phyloP scores from a whole-genome alignment of 495 filamentous ascomycete species.

The Penicillium subrubescens region DNA sequence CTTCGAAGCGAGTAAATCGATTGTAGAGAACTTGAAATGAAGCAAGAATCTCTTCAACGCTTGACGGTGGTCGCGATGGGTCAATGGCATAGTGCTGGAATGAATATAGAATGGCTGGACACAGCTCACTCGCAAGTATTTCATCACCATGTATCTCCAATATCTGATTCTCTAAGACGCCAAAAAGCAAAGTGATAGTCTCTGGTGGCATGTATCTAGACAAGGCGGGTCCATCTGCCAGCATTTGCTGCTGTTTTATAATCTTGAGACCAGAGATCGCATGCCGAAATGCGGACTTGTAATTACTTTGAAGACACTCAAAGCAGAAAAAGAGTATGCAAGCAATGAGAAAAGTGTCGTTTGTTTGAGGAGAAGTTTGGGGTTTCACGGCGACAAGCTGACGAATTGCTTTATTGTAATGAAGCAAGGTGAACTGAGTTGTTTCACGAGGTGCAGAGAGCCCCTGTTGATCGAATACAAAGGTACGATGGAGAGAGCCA shows the following conservation, averaged over 20 bases:
- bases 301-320: conserved; percentile 56
- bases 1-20: conserved; percentile 9
- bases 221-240: background rate
- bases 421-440: conserved; percentile 45
- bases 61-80: background rate
- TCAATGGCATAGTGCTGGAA: background rate
- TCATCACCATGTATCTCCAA: conserved; percentile 18
- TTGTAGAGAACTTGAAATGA: conserved; percentile 16
- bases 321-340: conserved; percentile 60
- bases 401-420: conserved; percentile 58
- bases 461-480: conserved; percentile 35
- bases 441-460: background rate
- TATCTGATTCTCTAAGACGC: conserved; percentile 22
- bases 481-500: conserved; percentile 62
- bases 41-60: background rate
- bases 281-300: conserved; percentile 46
- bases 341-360: conserved; percentile 49
- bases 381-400: conserved; percentile 15
- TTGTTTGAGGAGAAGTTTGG: conserved; percentile 1
- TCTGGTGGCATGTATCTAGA: conserved; percentile 16
- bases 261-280: conserved; percentile 44
- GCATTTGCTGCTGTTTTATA: conserved; percentile 18
- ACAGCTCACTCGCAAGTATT: conserved; percentile 2
- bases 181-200: conserved; percentile 12
- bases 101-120: conserved; percentile 1